phyloP scores from a whole-genome alignment of 768 basidiomycete genomes.

The Filobasidium wieringae region DNA sequence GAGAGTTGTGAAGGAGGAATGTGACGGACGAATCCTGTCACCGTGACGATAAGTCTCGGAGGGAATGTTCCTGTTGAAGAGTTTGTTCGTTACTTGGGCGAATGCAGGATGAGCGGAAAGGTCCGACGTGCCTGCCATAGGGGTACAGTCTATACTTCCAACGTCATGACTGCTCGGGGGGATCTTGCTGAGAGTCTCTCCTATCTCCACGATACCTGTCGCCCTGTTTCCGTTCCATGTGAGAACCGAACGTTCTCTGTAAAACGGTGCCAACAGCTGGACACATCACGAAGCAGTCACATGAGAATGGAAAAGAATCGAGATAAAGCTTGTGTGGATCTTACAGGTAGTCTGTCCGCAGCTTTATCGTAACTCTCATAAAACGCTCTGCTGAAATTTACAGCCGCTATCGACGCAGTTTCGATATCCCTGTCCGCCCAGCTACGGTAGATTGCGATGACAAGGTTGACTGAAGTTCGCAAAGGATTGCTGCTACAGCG shows the following conservation, averaged over 20 bases:
- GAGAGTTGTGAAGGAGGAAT: slow-evolving; percentile 6
- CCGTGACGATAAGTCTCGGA: slow-evolving; percentile 8
- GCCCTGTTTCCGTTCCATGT: slow-evolving; percentile 10
- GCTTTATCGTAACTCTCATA: slow-evolving; percentile 14
- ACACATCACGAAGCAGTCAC: no score
- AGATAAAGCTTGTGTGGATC: background rate
- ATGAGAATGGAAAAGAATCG: background rate
- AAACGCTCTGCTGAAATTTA: slow-evolving; percentile 11
- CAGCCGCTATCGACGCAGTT: slow-evolving; percentile 5
- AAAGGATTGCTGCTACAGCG: background rate
- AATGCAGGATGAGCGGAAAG: background rate
- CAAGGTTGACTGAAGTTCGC: background rate
- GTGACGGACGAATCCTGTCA: slow-evolving; percentile 2
- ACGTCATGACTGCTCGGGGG: slow-evolving; percentile 9
- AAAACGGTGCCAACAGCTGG: slow-evolving; percentile 12
- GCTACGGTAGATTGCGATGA: background rate
- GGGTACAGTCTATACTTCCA: slow-evolving; percentile 8
- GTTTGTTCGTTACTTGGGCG: background rate
- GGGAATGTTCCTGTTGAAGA: slow-evolving; percentile 5
- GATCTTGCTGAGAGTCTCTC: slow-evolving; percentile 1
- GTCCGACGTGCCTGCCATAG: slow-evolving; percentile 7
- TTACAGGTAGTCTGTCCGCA: slow-evolving; percentile 7
- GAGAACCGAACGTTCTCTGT: slow-evolving; percentile 1
- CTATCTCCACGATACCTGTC: slow-evolving; percentile 2
- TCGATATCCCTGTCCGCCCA: slow-evolving; percentile 15